Percentiles rank a stretch among this genome's conserved stretches.
Evolutionary conservation across 2,329 filamentous ascomycete species (phyloP).

Genomic region (Ophiostoma sp.): DNA sequence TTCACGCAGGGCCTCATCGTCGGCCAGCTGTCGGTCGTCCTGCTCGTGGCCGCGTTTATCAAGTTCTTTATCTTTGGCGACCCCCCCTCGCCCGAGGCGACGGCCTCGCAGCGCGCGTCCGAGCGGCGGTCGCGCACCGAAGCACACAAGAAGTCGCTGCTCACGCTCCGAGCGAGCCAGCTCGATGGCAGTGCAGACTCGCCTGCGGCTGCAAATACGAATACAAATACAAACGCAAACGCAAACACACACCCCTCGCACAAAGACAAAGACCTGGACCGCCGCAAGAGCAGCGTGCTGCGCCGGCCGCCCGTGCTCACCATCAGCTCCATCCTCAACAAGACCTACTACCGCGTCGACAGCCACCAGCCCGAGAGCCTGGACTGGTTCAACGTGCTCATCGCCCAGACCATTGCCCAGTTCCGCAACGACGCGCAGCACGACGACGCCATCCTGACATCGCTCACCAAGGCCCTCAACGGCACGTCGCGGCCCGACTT

Average conservation of each 20-base stretch:
- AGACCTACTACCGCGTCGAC: constrained; percentile 96
- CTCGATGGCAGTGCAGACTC: constrained; percentile 27
- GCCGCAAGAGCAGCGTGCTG: constrained; percentile 60
- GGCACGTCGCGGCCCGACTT: constrained; percentile 83
- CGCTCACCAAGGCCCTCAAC: constrained; percentile 79
- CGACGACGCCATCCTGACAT: constrained; percentile 82
- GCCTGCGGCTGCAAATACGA: too few relatives aligned
- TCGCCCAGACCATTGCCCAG: constrained; percentile 94
- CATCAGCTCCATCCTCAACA: constrained; percentile 88
- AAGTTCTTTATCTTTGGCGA: constrained; percentile 99
- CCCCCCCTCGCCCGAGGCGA: constrained; percentile 74
- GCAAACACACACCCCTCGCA: constrained; percentile 33
- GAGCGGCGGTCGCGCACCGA: constrained; percentile 68
- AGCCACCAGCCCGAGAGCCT: constrained; percentile 94
- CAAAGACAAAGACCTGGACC: constrained; percentile 46
- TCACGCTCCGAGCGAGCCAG: constrained; percentile 52
- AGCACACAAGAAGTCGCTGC: constrained; percentile 68
- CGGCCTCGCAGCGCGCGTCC: constrained; percentile 67
- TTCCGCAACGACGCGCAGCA: constrained; percentile 88
- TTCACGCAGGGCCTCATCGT: constrained; percentile 93
- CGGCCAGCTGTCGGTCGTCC: constrained; percentile 85
- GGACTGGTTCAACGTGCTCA: constrained; percentile 98
- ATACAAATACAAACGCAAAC: neutral
- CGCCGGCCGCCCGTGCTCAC: constrained; percentile 70
- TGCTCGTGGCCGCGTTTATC: constrained; percentile 91